phyloP scores from a whole-genome alignment of 2,329 filamentous ascomycete species.

The Drechslerella dactyloides region DNA sequence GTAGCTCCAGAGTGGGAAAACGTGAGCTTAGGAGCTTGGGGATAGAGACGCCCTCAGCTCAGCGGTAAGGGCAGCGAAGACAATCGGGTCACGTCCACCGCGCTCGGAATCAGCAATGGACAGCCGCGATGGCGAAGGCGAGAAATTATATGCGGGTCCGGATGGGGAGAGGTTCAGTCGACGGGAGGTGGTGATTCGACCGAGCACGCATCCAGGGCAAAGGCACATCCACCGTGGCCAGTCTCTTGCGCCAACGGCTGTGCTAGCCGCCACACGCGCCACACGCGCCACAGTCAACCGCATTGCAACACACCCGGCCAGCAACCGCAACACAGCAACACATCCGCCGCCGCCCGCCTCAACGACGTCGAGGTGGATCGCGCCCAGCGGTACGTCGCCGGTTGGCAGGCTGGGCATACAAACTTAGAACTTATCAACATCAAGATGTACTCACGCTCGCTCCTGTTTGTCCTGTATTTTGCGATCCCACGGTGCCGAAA shows the following conservation, averaged over 20 bases:
- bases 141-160: conserved; percentile 18
- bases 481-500: not conserved
- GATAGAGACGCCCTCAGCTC: conserved; percentile 1
- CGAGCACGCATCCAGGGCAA: not conserved
- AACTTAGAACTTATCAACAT: not conserved
- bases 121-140: conserved; percentile 18
- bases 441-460: not conserved
- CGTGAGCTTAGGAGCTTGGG: conserved; percentile 25
- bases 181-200: conserved; percentile 3
- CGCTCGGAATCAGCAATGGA: conserved; percentile 32
- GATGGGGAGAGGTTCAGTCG: not conserved
- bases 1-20: conserved; percentile 19
- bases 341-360: not conserved
- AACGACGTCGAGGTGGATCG: not conserved
- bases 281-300: conserved; percentile 25
- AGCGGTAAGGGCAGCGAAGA: not conserved
- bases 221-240: conserved; percentile 9
- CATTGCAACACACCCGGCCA: conserved; percentile 1
- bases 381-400: not conserved
- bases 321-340: conserved; percentile 12
- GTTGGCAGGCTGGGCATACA: not conserved
- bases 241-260: not conserved
- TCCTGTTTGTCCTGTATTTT: not conserved
- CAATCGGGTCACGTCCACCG: conserved; percentile 4
- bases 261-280: conserved; percentile 36